Conservation (phyloP, 148 eudicot species). For the Polygonum aviculare region DNA sequence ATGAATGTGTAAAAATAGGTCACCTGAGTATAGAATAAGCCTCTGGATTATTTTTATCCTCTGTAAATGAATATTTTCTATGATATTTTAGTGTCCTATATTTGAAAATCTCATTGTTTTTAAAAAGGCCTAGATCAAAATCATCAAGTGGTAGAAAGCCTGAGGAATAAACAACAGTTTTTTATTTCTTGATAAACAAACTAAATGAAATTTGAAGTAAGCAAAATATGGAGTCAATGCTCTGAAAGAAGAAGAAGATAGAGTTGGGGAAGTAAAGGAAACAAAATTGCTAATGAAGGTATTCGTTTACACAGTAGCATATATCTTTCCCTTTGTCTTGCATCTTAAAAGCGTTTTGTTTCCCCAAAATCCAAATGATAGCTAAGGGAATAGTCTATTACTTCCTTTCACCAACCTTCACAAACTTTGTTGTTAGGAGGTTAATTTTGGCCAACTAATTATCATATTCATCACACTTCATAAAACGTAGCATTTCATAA, state of each 20-base stretch:
- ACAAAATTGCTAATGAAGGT: too few relatives aligned
- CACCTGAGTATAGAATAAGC: slow-evolving; percentile 34
- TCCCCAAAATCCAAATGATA: neutral
- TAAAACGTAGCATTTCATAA: too few relatives aligned
- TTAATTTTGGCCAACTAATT: neutral
- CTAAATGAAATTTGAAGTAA: neutral
- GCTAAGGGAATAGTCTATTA: neutral
- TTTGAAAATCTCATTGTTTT: neutral
- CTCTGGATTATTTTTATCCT: slow-evolving; percentile 1
- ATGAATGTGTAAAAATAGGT: neutral
- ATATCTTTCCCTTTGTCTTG: too few relatives aligned
- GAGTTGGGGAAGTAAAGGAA: too few relatives aligned
- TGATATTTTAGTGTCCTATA: neutral
- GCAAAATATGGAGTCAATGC: too few relatives aligned
- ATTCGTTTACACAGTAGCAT: too few relatives aligned
- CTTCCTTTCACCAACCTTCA: neutral
- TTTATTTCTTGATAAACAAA: too few relatives aligned
- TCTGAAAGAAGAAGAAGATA: too few relatives aligned
- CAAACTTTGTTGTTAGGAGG: neutral
- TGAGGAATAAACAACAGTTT: too few relatives aligned
- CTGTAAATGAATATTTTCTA: neutral
- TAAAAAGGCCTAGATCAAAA: neutral
- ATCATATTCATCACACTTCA: too few relatives aligned
- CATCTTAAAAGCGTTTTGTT: too few relatives aligned
- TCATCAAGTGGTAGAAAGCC: too few relatives aligned